Conservation (phyloP, 371 early-diverging fungal genomes). For the Apophysomyces variabilis region DNA sequence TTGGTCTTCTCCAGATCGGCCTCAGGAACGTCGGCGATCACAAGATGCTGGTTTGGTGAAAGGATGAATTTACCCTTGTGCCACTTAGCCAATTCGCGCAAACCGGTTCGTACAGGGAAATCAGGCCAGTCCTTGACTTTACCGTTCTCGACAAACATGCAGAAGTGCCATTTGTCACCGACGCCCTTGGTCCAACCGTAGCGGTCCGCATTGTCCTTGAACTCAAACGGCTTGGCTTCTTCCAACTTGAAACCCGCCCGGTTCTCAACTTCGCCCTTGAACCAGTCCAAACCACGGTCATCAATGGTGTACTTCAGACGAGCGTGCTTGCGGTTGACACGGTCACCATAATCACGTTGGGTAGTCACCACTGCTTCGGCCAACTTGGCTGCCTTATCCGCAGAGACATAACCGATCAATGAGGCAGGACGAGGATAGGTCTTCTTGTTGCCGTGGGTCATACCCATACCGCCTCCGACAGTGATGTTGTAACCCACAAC, state of each 20-base stretch:
- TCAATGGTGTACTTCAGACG: slow-evolving; percentile 97
- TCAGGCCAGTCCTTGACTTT: slow-evolving; percentile 88
- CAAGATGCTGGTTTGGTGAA: slow-evolving; percentile 90
- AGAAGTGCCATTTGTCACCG: slow-evolving; percentile 81
- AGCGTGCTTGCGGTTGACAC: slow-evolving; percentile 96
- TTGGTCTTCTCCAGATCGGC: slow-evolving; percentile 74
- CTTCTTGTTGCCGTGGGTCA: slow-evolving; percentile 96
- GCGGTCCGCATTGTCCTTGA: slow-evolving; percentile 87
- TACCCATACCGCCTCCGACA: slow-evolving; percentile 97
- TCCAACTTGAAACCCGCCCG: slow-evolving; percentile 76
- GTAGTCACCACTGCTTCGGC: slow-evolving; percentile 89
- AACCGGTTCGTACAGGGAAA: slow-evolving; percentile 75
- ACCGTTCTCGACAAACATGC: slow-evolving; percentile 91
- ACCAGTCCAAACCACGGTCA: slow-evolving; percentile 90
- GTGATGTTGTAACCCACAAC: slow-evolving; percentile 91
- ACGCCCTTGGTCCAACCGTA: slow-evolving; percentile 88
- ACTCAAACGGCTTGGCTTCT: slow-evolving; percentile 68
- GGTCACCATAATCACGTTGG: slow-evolving; percentile 93
- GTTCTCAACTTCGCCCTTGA: slow-evolving; percentile 82
- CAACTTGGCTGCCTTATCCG: slow-evolving; percentile 77
- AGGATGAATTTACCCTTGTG: slow-evolving; percentile 84
- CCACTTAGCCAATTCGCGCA: slow-evolving; percentile 80
- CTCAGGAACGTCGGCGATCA: slow-evolving; percentile 79
- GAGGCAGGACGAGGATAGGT: slow-evolving; percentile 90
- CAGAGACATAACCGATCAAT: slow-evolving; percentile 78